These are phyloP conservation scores for Geotrichum fermentans DNA, from an alignment of 1,139 yeast genomes.

Conservation along the genomic window DNA sequence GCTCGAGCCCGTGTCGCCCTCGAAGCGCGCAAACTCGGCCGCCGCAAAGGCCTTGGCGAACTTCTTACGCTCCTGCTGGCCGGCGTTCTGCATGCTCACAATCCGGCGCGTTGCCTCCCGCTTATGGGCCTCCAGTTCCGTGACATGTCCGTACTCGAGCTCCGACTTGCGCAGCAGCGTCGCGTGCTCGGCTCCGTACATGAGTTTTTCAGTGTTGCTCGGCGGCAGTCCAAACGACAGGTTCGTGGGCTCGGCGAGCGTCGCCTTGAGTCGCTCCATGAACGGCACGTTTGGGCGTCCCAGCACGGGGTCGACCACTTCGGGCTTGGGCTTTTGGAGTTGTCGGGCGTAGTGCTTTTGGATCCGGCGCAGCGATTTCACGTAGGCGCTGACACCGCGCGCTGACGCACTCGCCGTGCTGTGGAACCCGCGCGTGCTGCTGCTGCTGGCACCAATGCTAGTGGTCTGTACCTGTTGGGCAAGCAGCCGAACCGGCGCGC, in stretches of 20 bases:
- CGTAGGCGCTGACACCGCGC: constrained; percentile 12
- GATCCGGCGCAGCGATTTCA: constrained; percentile 29
- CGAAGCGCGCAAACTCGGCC: constrained; percentile 72
- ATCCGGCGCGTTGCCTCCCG: constrained; percentile 68
- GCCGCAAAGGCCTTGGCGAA: constrained; percentile 62
- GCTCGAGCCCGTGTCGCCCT: constrained; percentile 90
- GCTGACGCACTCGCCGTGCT: constrained; percentile 14
- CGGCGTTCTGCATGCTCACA: constrained; percentile 67
- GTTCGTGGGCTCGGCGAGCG: constrained; percentile 58
- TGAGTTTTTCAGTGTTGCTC: constrained; percentile 65
- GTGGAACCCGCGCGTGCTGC: constrained; percentile 12
- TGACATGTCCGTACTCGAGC: constrained; percentile 28
- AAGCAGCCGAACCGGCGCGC: neutral
- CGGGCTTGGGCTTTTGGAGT: constrained; percentile 32
- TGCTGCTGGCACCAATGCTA: too few relatives aligned
- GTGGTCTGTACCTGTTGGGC: neutral
- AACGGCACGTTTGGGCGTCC: constrained; percentile 70
- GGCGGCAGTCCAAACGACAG: constrained; percentile 39
- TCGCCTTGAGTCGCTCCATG: constrained; percentile 59
- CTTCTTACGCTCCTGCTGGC: constrained; percentile 52
- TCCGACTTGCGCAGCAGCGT: constrained; percentile 41
- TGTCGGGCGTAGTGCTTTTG: constrained; percentile 36
- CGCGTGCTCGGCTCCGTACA: constrained; percentile 73
- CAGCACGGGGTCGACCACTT: constrained; percentile 67
- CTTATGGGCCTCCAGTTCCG: constrained; percentile 52